These are phyloP conservation scores for Wickerhamiella bombiphila DNA, from an alignment of 805 yeast species.

Conservation along the genomic window DNA sequence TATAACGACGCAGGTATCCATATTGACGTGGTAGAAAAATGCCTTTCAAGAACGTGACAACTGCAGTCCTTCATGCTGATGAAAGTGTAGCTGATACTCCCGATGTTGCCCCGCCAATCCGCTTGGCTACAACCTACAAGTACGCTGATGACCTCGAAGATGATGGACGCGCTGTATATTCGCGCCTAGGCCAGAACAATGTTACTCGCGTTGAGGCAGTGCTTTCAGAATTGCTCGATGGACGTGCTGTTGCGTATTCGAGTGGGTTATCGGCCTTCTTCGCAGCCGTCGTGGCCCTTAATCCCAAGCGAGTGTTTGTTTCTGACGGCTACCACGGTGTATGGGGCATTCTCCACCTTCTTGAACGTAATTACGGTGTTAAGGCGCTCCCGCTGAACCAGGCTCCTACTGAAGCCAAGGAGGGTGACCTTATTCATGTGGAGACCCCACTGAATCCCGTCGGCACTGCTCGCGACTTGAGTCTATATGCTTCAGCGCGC, in stretches of 20 bases:
- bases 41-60: conserved; percentile 4
- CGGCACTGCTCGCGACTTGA: conserved; percentile 51
- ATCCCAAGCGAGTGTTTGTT: conserved; percentile 61
- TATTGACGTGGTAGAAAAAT: no score
- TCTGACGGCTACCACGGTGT: conserved; percentile 81
- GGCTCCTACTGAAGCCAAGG: conserved; percentile 32
- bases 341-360: conserved; percentile 50
- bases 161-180: conserved; percentile 36
- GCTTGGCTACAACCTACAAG: conserved; percentile 63
- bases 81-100: conserved; percentile 28
- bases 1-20: no score
- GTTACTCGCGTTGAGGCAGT: conserved; percentile 52
- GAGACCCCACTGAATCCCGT: conserved; percentile 75
- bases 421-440: conserved; percentile 61
- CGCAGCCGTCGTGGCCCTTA: conserved; percentile 53
- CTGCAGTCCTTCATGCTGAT: conserved; percentile 50
- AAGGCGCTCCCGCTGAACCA: conserved; percentile 19
- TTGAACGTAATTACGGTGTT: conserved; percentile 42
- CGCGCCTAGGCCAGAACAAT: conserved; percentile 65
- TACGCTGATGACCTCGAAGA: conserved; percentile 48
- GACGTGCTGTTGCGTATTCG: conserved; percentile 53
- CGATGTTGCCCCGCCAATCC: conserved; percentile 57
- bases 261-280: conserved; percentile 73
- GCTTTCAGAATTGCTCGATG: conserved; percentile 43
- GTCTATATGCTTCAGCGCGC: conserved; percentile 50